Conservation (phyloP, 75 land plant species). For the Picea glauca region DNA sequence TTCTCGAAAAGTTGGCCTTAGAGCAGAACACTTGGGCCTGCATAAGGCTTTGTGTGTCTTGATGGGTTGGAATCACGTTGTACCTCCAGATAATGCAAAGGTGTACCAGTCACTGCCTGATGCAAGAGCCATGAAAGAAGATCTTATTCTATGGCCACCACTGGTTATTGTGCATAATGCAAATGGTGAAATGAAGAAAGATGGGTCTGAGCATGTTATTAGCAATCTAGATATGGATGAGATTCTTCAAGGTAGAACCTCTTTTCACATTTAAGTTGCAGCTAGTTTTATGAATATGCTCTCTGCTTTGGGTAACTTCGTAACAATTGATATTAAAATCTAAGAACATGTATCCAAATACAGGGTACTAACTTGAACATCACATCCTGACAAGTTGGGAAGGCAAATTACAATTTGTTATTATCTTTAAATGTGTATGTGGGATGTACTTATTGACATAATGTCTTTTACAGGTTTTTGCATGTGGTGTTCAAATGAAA, state of each 20-base stretch:
- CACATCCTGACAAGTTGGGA: not conserved
- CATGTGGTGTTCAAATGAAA: not conserved
- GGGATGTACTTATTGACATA: not conserved
- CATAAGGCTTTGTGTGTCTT: conserved; percentile 48
- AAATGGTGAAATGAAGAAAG: conserved; percentile 17
- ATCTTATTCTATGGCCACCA: conserved; percentile 63
- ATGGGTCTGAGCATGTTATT: conserved; percentile 13
- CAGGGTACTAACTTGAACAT: not conserved
- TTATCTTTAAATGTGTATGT: not conserved
- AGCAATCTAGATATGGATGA: conserved; percentile 24
- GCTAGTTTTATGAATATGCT: not conserved
- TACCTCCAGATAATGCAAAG: conserved; percentile 12
- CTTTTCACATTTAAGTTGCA: not conserved
- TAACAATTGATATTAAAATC: not conserved
- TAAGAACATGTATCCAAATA: not conserved
- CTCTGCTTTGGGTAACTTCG: not conserved
- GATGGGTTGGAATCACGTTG: conserved; percentile 45
- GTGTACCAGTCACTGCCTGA: conserved; percentile 20
- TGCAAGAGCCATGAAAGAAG: conserved; percentile 33
- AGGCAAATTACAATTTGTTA: not conserved
- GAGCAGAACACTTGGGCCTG: conserved; percentile 46
- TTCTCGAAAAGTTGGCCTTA: conserved; percentile 23
- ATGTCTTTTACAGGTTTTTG: not conserved
- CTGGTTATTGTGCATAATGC: conserved; percentile 39
- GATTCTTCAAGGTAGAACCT: conserved; percentile 33